phyloP scores from a whole-genome alignment of 164 flowering plant genomes.

The Vitis riparia region DNA sequence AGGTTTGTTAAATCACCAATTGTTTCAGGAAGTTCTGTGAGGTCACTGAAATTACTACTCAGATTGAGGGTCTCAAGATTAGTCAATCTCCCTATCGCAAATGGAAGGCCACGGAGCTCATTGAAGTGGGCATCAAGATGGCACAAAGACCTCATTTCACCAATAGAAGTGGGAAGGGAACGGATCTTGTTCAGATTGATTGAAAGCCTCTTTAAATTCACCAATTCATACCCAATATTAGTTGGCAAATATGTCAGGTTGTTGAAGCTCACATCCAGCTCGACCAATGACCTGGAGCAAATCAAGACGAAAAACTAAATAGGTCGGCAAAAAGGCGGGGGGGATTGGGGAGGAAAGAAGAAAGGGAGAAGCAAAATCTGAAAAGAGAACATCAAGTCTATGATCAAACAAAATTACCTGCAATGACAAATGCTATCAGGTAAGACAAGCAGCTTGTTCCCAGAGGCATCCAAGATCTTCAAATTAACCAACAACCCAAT shows the following conservation, averaged over 20 bases:
- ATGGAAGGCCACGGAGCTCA: slow-evolving; percentile 84
- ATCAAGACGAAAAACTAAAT: no score
- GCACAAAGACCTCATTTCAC: slow-evolving; percentile 78
- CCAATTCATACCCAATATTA: slow-evolving; percentile 71
- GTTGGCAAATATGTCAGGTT: slow-evolving; percentile 76
- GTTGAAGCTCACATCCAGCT: slow-evolving; percentile 86
- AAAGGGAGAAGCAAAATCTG: not conserved
- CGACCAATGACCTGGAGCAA: slow-evolving; percentile 70
- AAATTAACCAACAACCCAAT: slow-evolving; percentile 71
- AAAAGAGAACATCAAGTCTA: not conserved
- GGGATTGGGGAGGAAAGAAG: not conserved
- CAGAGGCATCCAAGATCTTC: slow-evolving; percentile 69
- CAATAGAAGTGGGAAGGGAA: slow-evolving; percentile 75
- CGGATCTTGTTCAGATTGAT: slow-evolving; percentile 81
- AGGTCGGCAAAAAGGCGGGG: no score
- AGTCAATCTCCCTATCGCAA: slow-evolving; percentile 62
- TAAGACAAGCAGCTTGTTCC: slow-evolving; percentile 64
- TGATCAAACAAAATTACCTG: slow-evolving; percentile 46
- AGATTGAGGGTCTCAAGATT: slow-evolving; percentile 76
- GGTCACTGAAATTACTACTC: slow-evolving; percentile 81
- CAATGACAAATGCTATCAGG: slow-evolving; percentile 86
- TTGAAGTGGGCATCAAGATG: slow-evolving; percentile 87
- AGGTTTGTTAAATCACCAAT: slow-evolving; percentile 82
- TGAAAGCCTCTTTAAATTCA: slow-evolving; percentile 57
- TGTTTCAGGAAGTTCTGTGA: slow-evolving; percentile 79